A percentile compares a stretch with the other conserved stretches of the same genome.
phyloP scores from a whole-genome alignment of 108 stramenopile species.

The Nitzschia sp. region DNA sequence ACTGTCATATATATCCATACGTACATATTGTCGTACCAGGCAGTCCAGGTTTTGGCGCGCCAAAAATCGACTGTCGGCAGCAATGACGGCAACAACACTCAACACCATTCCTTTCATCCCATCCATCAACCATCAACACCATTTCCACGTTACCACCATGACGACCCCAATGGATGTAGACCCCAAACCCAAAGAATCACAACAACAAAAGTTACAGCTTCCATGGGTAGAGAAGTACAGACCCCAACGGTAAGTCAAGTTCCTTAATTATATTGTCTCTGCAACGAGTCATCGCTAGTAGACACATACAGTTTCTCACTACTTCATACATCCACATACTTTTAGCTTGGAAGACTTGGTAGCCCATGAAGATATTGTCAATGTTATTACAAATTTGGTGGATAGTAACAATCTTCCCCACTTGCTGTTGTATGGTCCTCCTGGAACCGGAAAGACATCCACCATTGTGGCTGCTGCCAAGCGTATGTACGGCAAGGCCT shows the following conservation, averaged over 20 bases:
- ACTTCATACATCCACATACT: background rate
- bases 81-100: no score
- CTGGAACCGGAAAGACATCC: slow-evolving; percentile 88
- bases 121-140: no score
- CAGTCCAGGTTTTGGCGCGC: no score
- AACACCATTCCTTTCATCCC: no score
- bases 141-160: no score
- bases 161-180: slow-evolving; percentile 15
- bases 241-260: slow-evolving; percentile 53
- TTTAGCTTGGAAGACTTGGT: slow-evolving; percentile 85
- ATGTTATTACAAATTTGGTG: slow-evolving; percentile 75
- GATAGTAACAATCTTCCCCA: slow-evolving; percentile 91
- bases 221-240: slow-evolving; percentile 98
- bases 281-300: background rate
- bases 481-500: slow-evolving; percentile 87
- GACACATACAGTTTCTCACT: background rate
- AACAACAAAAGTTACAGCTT: slow-evolving; percentile 36
- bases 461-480: slow-evolving; percentile 94
- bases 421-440: slow-evolving; percentile 90
- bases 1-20: no score
- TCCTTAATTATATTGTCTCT: slow-evolving; percentile 1
- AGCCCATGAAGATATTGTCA: slow-evolving; percentile 91
- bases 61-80: no score
- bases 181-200: background rate
- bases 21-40: no score